Evolutionary conservation across 176 grass and related monocot genomes (phyloP), one percentile per base, ranked within the genome.

Genomic region (Musa schizocarpa): DNA sequence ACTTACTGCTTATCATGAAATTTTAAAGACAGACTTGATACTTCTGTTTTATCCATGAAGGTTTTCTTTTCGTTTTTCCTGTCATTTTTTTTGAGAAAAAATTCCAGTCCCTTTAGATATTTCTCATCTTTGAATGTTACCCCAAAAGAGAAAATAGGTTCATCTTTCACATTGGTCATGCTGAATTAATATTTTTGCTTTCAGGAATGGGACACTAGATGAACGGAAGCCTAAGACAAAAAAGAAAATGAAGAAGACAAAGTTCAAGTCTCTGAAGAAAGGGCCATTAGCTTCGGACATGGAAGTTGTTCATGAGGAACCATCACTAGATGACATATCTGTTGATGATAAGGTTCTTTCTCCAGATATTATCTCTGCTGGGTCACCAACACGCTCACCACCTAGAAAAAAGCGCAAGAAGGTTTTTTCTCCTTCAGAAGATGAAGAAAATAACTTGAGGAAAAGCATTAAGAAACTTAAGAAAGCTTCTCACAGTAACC

Each of bases 251-350:
- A 94, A 91, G 71, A 91, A 92, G 73, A 75, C 88, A 26, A 99
- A 92, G 74, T 94, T 99, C 71, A 94, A 94, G 82, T 99, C 95
- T 27, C 68, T 89, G 34, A 91, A 94, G 78, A 99, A 86, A 81
- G 86, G 79, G 43, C 85, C 81, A 77, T 66, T 89, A 53, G 85
- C 86, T 2, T 91, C 95, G 52, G 91, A 92, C 62, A 77, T 88
- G 72, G 88, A 94, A 75, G 71, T 71, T 27, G 63, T 88, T 79
- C 76, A 75, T 70, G 86, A 92, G 61, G 89, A 87, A 91, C 68
- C 82, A 50, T 82, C 77, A 54, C 69, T 81, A 77, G 95, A 98
- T 84, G 79, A 79, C 59, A 87, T 88, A 80, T 78, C 79, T 73
- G 84, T 87, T 85, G 84, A 99, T 85, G 82, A 89, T 69, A 89